These are phyloP conservation scores for Danielia reshetovae DNA, from an alignment of 805 yeast genomes.

Conservation along the genomic window DNA sequence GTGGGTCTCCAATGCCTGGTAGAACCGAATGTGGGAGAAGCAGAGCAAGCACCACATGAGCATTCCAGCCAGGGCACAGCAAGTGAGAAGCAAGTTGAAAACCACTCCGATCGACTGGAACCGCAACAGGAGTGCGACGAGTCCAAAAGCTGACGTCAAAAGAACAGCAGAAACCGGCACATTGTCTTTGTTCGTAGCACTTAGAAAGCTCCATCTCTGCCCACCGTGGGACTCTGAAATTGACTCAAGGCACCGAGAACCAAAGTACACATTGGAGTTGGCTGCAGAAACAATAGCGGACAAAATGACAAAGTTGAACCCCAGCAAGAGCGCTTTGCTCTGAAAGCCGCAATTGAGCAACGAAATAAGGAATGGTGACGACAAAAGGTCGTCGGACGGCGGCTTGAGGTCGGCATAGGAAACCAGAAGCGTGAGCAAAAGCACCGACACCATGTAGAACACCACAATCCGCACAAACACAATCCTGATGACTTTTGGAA, in stretches of 20 bases:
- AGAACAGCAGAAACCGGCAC: constrained; percentile 20
- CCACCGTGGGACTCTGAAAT: constrained; percentile 22
- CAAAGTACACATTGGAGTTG: constrained; percentile 69
- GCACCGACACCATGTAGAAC: constrained; percentile 61
- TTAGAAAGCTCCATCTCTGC: constrained; percentile 2
- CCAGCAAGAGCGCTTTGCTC: constrained; percentile 44
- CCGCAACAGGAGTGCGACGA: constrained; percentile 16
- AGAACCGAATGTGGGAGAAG: constrained; percentile 16
- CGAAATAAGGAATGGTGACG: constrained; percentile 74
- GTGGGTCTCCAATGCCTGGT: constrained; percentile 7
- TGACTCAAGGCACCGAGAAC: constrained; percentile 62
- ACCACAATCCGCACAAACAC: constrained; percentile 62
- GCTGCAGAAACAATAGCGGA: constrained; percentile 71
- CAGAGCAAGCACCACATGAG: constrained; percentile 25
- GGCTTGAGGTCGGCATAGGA: constrained; percentile 60
- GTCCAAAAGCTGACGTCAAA: constrained; percentile 18
- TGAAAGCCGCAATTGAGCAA: constrained; percentile 64
- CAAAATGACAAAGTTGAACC: constrained; percentile 70
- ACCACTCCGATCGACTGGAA: constrained; percentile 14
- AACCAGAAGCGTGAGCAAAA: constrained; percentile 66
- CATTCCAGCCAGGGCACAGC: constrained; percentile 25
- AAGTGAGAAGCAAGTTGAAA: constrained; percentile 17
- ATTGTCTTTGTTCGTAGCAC: constrained; percentile 5
- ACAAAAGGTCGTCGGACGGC: constrained; percentile 35
- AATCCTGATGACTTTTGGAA: constrained; percentile 68